Evolutionary conservation across 2,329 filamentous ascomycete genomes (phyloP), one percentile per base, ranked within the genome.

Genomic region (Macroventuria anomochaeta): DNA sequence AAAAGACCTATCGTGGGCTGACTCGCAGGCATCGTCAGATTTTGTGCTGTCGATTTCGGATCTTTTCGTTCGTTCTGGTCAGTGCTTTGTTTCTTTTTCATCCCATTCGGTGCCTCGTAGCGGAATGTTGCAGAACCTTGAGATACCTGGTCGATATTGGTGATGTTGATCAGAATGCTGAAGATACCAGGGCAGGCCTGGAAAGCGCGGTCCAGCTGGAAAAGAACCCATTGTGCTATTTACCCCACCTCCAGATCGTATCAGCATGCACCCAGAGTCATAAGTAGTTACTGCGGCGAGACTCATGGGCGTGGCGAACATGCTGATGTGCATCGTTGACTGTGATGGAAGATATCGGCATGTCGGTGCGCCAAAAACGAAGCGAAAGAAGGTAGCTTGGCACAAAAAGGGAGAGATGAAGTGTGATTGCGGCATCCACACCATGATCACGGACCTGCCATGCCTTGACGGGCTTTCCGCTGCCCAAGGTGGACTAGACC

Each of bases 1-100:
- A 57, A 49, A 37, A 53, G 46, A 40, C 40, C 41, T 48, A 46
- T 46, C 25, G 34, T 48, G 17, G 33, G 26, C 49, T 51, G 51
- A 59, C 55, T 61, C 48, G 58, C 32, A 46, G 21, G 17, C 26
- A 23, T 36, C n/a, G 25, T 23, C 17, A 28, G 33, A 42, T 26
- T 41, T 17, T 28, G 32, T 53, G 31, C 43, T 28, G 26, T 38
- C 7, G 15, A 32, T 32, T 13, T 26, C 32, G 13, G 20, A 15
- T 11, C 4, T 39, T 43, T 12, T 34, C 12, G 21, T 25, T 43
- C 23, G 21, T 15, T 36, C 21, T 37, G 38, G 32, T 42, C 38
- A 25, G 18, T 33, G 37, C 37, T 26, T 33, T 8, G n/a, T 33
- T 47, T 6, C 26, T 15, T 43, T 41, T 32, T 13, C n/a, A 15